Conservation (phyloP, 345 rosid species). For the Citrus reticulata region DNA sequence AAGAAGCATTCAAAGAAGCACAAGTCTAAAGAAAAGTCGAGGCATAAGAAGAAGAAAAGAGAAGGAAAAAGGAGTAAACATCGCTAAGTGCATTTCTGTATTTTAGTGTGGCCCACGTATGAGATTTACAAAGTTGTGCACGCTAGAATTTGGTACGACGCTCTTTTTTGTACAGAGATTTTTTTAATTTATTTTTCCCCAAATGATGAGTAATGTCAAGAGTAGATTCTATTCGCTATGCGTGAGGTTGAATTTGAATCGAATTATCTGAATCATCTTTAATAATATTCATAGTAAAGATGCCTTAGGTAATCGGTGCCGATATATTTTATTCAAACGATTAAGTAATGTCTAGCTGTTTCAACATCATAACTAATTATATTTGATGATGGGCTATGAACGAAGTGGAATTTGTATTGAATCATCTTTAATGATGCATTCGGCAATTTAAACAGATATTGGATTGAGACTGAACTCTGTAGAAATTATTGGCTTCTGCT, state of each 20-base stretch:
- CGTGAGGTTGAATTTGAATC: too few relatives aligned
- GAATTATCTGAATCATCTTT: too few relatives aligned
- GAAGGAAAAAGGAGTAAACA: slow-evolving; percentile 32
- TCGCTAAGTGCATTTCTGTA: neutral
- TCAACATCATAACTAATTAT: neutral
- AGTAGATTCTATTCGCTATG: too few relatives aligned
- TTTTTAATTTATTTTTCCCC: neutral
- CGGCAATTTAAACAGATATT: too few relatives aligned
- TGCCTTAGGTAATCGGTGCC: too few relatives aligned
- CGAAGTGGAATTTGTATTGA: neutral
- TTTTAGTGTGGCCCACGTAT: neutral
- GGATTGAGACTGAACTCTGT: neutral
- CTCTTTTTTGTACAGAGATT: neutral
- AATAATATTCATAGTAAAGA: too few relatives aligned
- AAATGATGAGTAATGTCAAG: neutral
- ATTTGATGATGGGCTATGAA: neutral
- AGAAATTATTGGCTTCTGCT: neutral
- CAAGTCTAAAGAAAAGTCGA: slow-evolving; percentile 37
- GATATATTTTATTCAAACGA: neutral
- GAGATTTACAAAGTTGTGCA: neutral
- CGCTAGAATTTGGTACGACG: neutral
- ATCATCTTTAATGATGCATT: too few relatives aligned
- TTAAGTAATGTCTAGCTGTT: neutral
- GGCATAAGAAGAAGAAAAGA: slow-evolving; percentile 38
- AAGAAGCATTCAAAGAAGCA: slow-evolving; percentile 47